Evolutionary conservation across 2,329 filamentous ascomycete species (phyloP), one percentile per base, ranked within the genome.

Genomic region (Fusarium sp.): DNA sequence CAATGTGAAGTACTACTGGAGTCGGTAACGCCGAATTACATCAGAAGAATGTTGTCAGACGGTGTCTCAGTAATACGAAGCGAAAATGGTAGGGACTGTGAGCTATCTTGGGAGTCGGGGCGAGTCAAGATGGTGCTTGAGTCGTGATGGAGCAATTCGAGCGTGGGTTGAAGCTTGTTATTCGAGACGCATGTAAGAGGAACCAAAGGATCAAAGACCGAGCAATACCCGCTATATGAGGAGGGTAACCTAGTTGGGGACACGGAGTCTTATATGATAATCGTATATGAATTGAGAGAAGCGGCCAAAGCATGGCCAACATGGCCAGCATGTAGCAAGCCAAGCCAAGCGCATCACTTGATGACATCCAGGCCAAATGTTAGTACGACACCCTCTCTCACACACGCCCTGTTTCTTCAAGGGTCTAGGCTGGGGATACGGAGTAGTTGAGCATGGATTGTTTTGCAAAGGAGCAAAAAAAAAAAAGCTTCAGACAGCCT

Each of bases 401-500:
- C 31, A 26, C 53, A 67, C 64, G 22, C 72, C 68, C 69, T 54
- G 48, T 28, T 53, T 42, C 52, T 55, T 58, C 20, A 36, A 43
- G 33, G 58, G 58, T 53, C 50, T 52, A 49, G 44, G 45, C 61
- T 58, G 63, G 60, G 66, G 48, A 48, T n/a, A 64, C 49, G 52
- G 33, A 53, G 58, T 53, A 53, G 50, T 52, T 61, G 54, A 64
- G 63, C 70, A 71, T 69, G 67, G 66, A 45, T 68, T 65, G 56
- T 64, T 63, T 69, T 64, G 60, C 56, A 61, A 64, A 72, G 58
- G 55, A 71, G 69, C 55, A 52, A 63, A 67, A 68, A 66, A 68
- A 66, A 51, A 64, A 64, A 67, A 55, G 57, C 61, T 71, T 68
- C 49, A 75, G 72, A 72, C 71, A 75, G 71, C 71, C 73, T 74